Evolutionary conservation across 768 basidiomycete species (phyloP), one percentile per base, ranked within the genome.

Genomic region (Mycena sanguinolenta): DNA sequence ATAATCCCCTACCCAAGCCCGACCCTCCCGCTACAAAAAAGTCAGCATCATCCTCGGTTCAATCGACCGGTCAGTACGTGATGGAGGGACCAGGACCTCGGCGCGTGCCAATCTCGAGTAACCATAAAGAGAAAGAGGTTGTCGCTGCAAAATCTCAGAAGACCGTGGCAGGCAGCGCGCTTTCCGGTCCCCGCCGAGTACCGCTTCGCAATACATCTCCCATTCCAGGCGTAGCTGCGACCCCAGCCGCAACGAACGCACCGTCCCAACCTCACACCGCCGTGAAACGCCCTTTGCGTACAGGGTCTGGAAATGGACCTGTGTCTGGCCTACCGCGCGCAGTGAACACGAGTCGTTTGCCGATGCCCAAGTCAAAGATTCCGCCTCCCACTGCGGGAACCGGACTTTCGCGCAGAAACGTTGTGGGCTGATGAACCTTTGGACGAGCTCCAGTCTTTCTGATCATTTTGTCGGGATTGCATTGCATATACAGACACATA

Each of bases 51-150:
- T 30, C 66, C 44, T 44, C 16, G 53, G 27, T 19, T 46, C 34
- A 39, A 54, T n/a, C 53, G 42, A 21, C 52, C 34, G 44, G 55
- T 57, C 64, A 72, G 52, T 52, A 75, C 69, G 72, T 67, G 55
- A 55, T 60, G 58, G 72, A 70, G 32, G 71, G 60, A 17, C 71
- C 73, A 58, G 84, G 84, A 19, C 82, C 84, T 44, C 79, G 82
- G 62, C 80, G 86, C 32, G 77, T 85, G 63, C 77, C 78, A 12
- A 73, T 79, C 42, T 55, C 58, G 8, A 62, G 21, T 38, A 54
- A 23, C 25, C 59, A 50, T 34, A 70, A 62, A 53, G 58, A 57
- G 34, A 65, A 49, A 46, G 55, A 38, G 52, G 60, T 46, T 39
- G 28, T 34, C 17, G 30, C 32, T 28, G 23, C 38, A 42, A 39